These are phyloP conservation scores for Blastocystis sp. DNA, from an alignment of 352 stramenopile species.

Conservation along the genomic window DNA sequence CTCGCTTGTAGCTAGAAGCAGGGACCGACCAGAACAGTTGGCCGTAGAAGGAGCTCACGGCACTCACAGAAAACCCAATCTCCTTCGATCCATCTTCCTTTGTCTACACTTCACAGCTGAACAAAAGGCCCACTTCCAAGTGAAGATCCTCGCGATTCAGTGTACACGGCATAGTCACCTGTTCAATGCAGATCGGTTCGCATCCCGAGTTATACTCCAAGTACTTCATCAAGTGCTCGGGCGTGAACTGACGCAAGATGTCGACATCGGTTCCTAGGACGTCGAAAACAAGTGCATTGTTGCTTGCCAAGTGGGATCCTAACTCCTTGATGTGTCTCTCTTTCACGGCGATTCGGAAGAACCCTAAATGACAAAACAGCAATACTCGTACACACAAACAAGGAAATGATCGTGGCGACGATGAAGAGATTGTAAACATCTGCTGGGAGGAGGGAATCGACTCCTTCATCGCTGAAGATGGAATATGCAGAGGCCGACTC, in stretches of 20 bases:
- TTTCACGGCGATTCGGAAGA: slow-evolving; percentile 45
- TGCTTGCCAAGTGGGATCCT: background rate
- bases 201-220: slow-evolving; percentile 47
- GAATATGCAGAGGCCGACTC: background rate
- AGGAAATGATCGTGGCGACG: slow-evolving; percentile 24
- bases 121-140: background rate
- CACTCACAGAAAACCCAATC: background rate
- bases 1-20: slow-evolving; percentile 14
- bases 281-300: slow-evolving; percentile 52
- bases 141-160: slow-evolving; percentile 1
- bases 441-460: slow-evolving; percentile 22
- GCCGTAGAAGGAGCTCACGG: background rate
- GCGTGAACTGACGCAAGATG: slow-evolving; percentile 29
- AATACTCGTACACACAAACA: slow-evolving; percentile 25
- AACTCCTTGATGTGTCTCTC: slow-evolving; percentile 41
- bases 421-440: slow-evolving; percentile 54
- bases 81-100: background rate
- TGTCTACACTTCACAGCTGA: background rate
- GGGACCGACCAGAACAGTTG: slow-evolving; percentile 43
- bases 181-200: slow-evolving; percentile 8
- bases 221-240: slow-evolving; percentile 49
- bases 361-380: background rate
- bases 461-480: background rate
- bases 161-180: slow-evolving; percentile 1
- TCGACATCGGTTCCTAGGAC: slow-evolving; percentile 39